Base-by-base conservation (phyloP, 2,329 filamentous ascomycete species). In the Fusarium veterinarium region DNA sequence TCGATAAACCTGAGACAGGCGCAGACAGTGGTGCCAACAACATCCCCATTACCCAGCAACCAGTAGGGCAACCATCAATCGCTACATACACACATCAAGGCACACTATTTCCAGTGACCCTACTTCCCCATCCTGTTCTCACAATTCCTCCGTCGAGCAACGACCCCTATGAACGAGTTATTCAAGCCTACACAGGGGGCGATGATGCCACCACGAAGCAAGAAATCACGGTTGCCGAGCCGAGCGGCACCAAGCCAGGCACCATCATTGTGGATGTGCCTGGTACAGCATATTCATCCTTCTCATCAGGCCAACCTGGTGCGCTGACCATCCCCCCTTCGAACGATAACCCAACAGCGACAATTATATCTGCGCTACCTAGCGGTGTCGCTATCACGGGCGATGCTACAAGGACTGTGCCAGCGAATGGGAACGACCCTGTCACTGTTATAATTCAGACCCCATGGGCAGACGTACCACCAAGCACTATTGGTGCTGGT, bases 361-460 rank as follows among this genome's bases (percentile, higher is more conserved):
- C 68, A 11, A 28, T 71, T n/a, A 71, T 71, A 14, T 64, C 69
- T 35, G 68, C 61, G 14, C 48, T 59, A 35, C 68, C 68, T 9
- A 69, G 62, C 6, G 51, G 61, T 33, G 60, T 44, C 56, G 33
- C 20, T 12, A 40, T 65, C 10, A 45, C 44, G 42, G 57, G 61
- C 19, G 37, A 49, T 46, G 48, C 63, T 13, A 71, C 67, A 28
- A 57, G 55, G 16, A 71, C 68, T 4, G 67, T 71, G 37, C 62
- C 67, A 42, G 67, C 67, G 9, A 35, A 25, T 20, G 68, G 68
- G 38, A 65, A 59, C 12, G 25, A 41, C 25, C 64, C 68, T 20
- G 68, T 61, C 8, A 71, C 68, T 25, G 67, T 71, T 38, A 44
- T 71, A 2, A 71, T 71, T 9, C 68, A 71, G 20, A 71, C 68